Conservation (phyloP, 208 protist genomes). For the Leptomonas pyrrhocoris region DNA sequence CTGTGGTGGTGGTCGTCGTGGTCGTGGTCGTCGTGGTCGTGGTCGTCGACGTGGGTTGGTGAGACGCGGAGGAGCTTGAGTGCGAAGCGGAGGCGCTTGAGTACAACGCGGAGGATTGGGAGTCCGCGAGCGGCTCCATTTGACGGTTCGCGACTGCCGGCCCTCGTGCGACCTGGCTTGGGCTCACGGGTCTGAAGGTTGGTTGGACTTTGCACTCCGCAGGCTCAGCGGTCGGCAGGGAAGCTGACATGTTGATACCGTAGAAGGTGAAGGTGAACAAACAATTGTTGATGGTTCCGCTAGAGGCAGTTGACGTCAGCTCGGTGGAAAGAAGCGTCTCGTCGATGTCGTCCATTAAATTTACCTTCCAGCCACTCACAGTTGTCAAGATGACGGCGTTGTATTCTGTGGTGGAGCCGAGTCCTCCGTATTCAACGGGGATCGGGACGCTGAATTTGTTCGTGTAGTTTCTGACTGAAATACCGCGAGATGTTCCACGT, state of each 20-base stretch:
- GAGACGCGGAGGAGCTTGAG: background rate
- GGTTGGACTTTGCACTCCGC: background rate
- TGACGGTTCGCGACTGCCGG: background rate
- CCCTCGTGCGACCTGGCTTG: background rate
- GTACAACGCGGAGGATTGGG: no score
- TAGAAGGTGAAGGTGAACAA: constrained; percentile 37
- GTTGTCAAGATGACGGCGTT: constrained; percentile 1
- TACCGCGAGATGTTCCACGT: constrained; percentile 7
- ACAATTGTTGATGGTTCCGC: constrained; percentile 16
- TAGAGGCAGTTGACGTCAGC: background rate
- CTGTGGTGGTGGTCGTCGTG: constrained; percentile 6
- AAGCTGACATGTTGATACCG: constrained; percentile 19
- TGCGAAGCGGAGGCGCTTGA: background rate
- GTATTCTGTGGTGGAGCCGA: constrained; percentile 7
- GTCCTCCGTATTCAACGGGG: constrained; percentile 25
- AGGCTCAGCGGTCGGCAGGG: background rate
- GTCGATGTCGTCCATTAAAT: constrained; percentile 9
- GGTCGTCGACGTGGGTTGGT: background rate
- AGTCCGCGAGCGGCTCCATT: background rate
- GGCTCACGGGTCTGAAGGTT: background rate
- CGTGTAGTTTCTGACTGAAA: constrained; percentile 1
- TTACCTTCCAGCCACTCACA: constrained; percentile 13
- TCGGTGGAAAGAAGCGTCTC: constrained; percentile 18
- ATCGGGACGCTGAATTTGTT: background rate
- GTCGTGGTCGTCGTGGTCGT: constrained; percentile 6